phyloP scores from a whole-genome alignment of 176 grass and related monocot species.

The Lolium multiflorum region DNA sequence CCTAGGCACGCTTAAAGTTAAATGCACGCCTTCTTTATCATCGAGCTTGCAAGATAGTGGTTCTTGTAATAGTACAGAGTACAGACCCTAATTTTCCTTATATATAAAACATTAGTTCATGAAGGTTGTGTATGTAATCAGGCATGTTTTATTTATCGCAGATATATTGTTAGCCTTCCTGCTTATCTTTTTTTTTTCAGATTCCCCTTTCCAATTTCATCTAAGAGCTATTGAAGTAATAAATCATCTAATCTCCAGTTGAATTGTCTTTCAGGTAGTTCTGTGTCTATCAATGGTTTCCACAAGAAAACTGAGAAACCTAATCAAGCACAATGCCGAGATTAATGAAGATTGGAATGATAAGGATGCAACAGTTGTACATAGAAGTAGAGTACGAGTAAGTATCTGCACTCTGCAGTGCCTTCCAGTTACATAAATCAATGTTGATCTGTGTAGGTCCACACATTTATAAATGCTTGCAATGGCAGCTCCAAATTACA shows the following conservation, averaged over 20 bases:
- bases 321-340: slow-evolving; percentile 79
- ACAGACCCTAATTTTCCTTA: not conserved
- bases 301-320: slow-evolving; percentile 81
- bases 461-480: not conserved
- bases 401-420: slow-evolving; percentile 29
- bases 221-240: slow-evolving; percentile 21
- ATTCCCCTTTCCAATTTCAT: not conserved
- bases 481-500: not conserved
- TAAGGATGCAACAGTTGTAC: slow-evolving; percentile 63
- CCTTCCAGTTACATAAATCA: slow-evolving; percentile 24
- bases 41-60: not conserved
- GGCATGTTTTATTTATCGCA: slow-evolving; percentile 17
- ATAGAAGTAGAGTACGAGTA: slow-evolving; percentile 66
- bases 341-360: slow-evolving; percentile 77
- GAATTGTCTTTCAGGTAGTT: slow-evolving; percentile 36
- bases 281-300: slow-evolving; percentile 67
- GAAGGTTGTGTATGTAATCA: not conserved
- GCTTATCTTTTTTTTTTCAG: not conserved
- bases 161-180: not conserved
- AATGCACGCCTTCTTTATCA: no score
- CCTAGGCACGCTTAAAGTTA: no score
- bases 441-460: not conserved
- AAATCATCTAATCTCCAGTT: slow-evolving; percentile 18
- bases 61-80: not conserved
- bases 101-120: slow-evolving; percentile 14